Base-by-base conservation (phyloP, 805 yeast genomes). In the Pichia nakasei region DNA sequence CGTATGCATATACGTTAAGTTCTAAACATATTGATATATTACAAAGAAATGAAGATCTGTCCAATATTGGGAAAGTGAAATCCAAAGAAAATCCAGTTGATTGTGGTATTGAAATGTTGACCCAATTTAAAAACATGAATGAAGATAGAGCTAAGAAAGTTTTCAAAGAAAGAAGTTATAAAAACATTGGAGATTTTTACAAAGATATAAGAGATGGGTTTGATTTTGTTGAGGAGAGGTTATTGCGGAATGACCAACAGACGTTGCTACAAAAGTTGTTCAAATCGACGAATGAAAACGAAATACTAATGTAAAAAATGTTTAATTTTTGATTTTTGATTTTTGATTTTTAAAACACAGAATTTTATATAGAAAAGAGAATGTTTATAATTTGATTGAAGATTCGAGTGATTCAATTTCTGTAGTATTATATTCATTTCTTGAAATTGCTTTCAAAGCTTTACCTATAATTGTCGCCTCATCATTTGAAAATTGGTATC, bases 111-210 rank as follows among this genome's bases (percentile, higher is more conserved):
- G 72, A 73, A 49, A 68, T 78, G 43, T 49, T 82, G 22, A 68
- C 72, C 41, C 81, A 80, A 45, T 69, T 83, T 49, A 77, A 75
- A 43, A 64, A 69, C 49, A 69, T 82, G 70, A 79, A 84, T 2
- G 70, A 67, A 9, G 56, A 69, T 3, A 72, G 71, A 43, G 73
- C 80, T 0, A 69, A 70, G 38, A 63, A 68, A 19, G 60, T 81
- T 2, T 60, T 64, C 26, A 53, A 62, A 15, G 63, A 61, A 35
- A 7, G 37, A 9, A 32, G 31, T 3, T 42, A 47, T 20, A 37
- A 39, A 34, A 34, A 46, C 3, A 20, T 52, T 11, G 37, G 34
- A 21, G 48, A 43, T 9, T 9, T 54, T 24, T 38, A 26, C 32
- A 27, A 37, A 8, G 35, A 32, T 27, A 31, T 27, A 3, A 13